Base-by-base conservation (phyloP, 129 eudicot species). In the Mikania micrantha region DNA sequence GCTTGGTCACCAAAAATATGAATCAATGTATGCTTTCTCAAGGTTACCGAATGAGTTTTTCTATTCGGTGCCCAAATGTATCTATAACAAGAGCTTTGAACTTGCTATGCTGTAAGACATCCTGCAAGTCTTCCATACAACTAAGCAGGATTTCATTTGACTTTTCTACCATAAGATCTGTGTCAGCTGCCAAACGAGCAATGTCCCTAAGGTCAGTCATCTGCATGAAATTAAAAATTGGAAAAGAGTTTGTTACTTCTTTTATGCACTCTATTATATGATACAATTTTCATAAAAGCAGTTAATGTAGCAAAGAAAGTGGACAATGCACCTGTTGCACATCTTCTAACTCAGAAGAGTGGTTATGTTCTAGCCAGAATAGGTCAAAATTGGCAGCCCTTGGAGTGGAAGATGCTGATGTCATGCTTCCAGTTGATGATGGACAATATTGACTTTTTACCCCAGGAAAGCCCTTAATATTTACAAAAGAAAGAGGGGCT, bases 331-430 rank as follows among this genome's bases (percentile, higher is more conserved):
- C 97, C 91, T 82, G 95, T 60, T 79, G 79, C 73, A 75, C 77
- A 60, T 87, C 95, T 76, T 90, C 97, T 45, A 78, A 70, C 71
- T 82, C 91, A 13, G 83, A 80, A 56, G 84, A 80, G 75, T 84
- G 81, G 73, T 76, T 82, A 41, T 79, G 87, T 56, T 90, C 97
- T 64, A 82, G 40, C 97, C 95, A 87, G 60, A 79, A 82, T 32
- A 81, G 47, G 76, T 90, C 97, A 62, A 90, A 78, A 72, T 75
- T 84, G 60, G 85, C 85, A 5, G 88, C 82, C 52, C 87, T 79
- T 32, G 97, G 97, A 47, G 95, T 73, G 24, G 97, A 84, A 70
- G 95, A 86, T 31, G 86, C 79, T 77, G 96, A 84, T 72, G 93
- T 73, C 89, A 89, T 68, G 81, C 96, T 90, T 60, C 94, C 96